Evolutionary conservation across 2,329 filamentous ascomycete genomes (phyloP), one percentile per base, ranked within the genome.

Genomic region (Ophiostoma novo-ulmi): DNA sequence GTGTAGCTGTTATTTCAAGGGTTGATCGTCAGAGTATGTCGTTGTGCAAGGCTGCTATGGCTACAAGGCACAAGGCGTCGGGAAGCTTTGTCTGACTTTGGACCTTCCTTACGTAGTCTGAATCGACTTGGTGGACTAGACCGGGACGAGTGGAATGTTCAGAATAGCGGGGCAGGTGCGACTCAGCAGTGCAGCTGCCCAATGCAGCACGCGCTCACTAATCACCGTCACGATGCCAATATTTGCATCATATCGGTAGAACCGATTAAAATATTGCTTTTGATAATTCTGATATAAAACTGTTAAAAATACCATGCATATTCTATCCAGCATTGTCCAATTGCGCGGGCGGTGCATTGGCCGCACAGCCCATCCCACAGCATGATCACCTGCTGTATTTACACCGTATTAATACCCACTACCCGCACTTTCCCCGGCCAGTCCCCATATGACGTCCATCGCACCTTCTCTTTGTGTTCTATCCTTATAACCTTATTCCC

Each of bases 141-240:
- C 58, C 35, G 44, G 58, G 58, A n/a, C 67, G 52, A 41, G 55
- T 38, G 20, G n/a, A 38, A 35, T 20, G 38, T 20, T 26, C 11
- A 39, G 31, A n/a, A 67, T 71, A 36, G 70, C 70, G 70, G 70
- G 70, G 70, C 70, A 71, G 70, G 63, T 71, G 70, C 58, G 44
- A 48, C 26, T 13, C 58, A 55, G 7, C n/a, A 17, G 26, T 26
- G 22, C 22, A 26, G 26, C 14, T 63, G 58, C 58, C 58, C 58
- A 63, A 58, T 35, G 13, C 26, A 63, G 58, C 26, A 63, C 26
- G 55, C 55, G 58, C 58, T 63, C 58, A 63, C 26, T 63, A 63
- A 63, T 63, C 58, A 63, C 58, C 52, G 35, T 63, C 26, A 35
- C 58, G 5, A 35, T 63, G 58, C 26, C 26, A 35, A 35, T n/a